Conservation (phyloP, 1,284 basidiomycete species). For the Ceratobasidium sp. region DNA sequence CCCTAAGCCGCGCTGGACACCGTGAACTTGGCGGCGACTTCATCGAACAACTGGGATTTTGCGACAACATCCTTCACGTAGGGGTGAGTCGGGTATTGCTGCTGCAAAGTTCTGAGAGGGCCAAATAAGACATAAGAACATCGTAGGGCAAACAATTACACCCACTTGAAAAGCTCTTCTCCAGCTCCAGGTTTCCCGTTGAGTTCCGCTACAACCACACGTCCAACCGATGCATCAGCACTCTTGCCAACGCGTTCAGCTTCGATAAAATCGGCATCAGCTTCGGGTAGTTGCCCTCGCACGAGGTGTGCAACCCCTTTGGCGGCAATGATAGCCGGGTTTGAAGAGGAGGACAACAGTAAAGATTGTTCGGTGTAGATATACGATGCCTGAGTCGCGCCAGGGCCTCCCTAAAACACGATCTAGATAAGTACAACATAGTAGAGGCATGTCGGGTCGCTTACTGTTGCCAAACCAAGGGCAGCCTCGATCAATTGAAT, state of each 20-base stretch:
- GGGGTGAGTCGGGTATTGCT: conserved; percentile 74
- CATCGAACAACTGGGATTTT: conserved; percentile 78
- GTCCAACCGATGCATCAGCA: conserved; percentile 77
- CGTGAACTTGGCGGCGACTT: conserved; percentile 73
- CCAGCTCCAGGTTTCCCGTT: conserved; percentile 69
- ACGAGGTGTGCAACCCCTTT: conserved; percentile 87
- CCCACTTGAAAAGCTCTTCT: conserved; percentile 77
- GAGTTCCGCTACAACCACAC: conserved; percentile 74
- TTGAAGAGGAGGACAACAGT: conserved; percentile 82
- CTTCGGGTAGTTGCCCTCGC: conserved; percentile 82
- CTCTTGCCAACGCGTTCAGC: conserved; percentile 69
- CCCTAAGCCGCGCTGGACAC: conserved; percentile 60
- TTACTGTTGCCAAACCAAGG: conserved; percentile 81
- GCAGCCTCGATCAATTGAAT: conserved; percentile 91
- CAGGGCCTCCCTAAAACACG: conserved; percentile 62
- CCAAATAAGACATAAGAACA: conserved; percentile 36
- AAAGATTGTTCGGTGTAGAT: conserved; percentile 94
- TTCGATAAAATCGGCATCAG: conserved; percentile 86
- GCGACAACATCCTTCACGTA: conserved; percentile 71
- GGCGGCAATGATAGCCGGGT: conserved; percentile 78
- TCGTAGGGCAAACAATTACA: conserved; percentile 48
- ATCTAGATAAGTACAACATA: not conserved
- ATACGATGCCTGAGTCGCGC: conserved; percentile 75
- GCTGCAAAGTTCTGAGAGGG: conserved; percentile 65
- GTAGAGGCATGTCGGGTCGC: not conserved